These are phyloP conservation scores for Calonectria hongkongensis DNA, from an alignment of 2,329 filamentous ascomycete species.

Conservation along the genomic window DNA sequence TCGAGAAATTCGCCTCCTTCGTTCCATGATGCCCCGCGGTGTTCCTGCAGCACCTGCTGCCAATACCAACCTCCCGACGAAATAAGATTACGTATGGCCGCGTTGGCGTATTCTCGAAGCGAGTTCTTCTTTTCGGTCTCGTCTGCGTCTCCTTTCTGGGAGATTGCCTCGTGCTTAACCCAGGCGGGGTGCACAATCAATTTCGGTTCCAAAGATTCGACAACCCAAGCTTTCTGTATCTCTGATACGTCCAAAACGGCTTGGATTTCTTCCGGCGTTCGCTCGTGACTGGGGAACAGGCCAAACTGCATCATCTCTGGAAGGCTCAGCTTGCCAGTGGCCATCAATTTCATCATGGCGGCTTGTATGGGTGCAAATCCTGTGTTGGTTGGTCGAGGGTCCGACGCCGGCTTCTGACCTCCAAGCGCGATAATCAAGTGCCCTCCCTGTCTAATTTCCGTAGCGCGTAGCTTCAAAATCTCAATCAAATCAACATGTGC, in stretches of 20 bases:
- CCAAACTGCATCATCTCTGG: constrained; percentile 14
- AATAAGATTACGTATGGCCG: not conserved
- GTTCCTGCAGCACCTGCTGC: constrained; percentile 3
- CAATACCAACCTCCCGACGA: constrained; percentile 8
- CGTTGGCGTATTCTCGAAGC: not conserved
- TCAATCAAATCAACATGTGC: constrained; percentile 6
- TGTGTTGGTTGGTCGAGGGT: not conserved
- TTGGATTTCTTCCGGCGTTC: not conserved
- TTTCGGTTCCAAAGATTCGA: constrained; percentile 2
- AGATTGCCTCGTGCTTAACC: not conserved
- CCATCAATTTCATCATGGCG: constrained; percentile 13
- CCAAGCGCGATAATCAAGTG: not conserved
- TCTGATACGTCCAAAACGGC: not conserved
- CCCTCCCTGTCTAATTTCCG: not conserved
- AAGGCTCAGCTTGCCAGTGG: not conserved
- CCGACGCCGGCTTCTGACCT: not conserved
- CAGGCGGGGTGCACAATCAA: constrained; percentile 11
- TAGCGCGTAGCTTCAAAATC: not conserved
- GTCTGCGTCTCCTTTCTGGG: not conserved
- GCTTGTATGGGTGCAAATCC: not conserved
- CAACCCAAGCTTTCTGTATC: not conserved
- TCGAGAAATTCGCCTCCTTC: not conserved
- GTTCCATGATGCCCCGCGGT: not conserved
- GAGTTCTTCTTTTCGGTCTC: not conserved
- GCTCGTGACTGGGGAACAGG: not conserved